Conservation (phyloP, 768 basidiomycete species). For the Gymnopilus junonius region DNA sequence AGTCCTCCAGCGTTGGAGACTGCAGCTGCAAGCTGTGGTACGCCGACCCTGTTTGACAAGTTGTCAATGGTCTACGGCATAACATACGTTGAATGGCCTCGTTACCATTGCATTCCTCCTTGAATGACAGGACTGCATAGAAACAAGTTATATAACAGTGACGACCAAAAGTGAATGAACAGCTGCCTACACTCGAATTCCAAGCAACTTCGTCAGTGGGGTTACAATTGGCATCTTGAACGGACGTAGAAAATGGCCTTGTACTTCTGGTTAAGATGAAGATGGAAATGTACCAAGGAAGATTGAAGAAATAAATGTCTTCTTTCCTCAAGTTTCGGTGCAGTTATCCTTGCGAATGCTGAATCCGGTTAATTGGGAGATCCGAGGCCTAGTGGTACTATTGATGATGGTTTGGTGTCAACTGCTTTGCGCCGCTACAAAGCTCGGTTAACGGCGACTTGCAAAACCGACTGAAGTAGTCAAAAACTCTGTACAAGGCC, state of each 20-base stretch:
- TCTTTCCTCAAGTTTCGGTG: too few relatives aligned
- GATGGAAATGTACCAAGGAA: not conserved
- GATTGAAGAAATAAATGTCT: too few relatives aligned
- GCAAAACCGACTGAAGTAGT: too few relatives aligned
- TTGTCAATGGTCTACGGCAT: not conserved
- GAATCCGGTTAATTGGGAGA: not conserved
- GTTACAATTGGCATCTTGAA: constrained; percentile 50
- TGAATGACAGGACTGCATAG: constrained; percentile 73
- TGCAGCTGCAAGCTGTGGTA: constrained; percentile 74
- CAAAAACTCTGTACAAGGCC: too few relatives aligned
- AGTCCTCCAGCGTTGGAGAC: constrained; percentile 85
- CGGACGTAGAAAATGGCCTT: not conserved
- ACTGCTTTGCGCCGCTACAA: not conserved
- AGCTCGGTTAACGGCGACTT: too few relatives aligned
- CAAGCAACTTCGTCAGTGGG: constrained; percentile 64
- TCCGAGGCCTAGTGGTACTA: not conserved
- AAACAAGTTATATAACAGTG: not conserved
- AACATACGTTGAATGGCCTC: not conserved
- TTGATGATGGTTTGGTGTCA: not conserved
- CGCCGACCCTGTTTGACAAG: constrained; percentile 67
- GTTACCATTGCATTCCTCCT: constrained; percentile 90
- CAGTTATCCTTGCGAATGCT: too few relatives aligned
- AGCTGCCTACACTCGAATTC: constrained; percentile 72
- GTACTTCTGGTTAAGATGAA: not conserved
- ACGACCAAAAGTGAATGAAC: constrained; percentile 11